Base-by-base conservation (phyloP, 1,284 basidiomycete genomes). In the Crucibulum cyathiforme region DNA sequence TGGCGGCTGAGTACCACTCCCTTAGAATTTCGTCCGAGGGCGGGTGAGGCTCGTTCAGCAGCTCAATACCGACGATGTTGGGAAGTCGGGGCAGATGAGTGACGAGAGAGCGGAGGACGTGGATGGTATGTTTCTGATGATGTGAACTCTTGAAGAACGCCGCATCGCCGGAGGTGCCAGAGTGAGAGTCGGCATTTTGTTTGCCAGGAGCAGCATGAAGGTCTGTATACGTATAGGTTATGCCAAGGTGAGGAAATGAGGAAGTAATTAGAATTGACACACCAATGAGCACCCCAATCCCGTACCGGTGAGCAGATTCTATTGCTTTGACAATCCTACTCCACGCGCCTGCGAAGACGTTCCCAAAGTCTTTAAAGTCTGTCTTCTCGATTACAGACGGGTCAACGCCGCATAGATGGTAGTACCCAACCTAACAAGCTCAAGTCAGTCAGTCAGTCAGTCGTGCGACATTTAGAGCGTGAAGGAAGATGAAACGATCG, bases 231-330 rank as follows among this genome's bases (percentile, higher is more conserved):
- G n/a, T 58, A 45, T 38, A 8, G 10, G n/a, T n/a, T n/a, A n/a
- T n/a, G n/a, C n/a, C 37, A 31, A 36, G 5, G 24, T 41, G 49
- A 50, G 36, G 41, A 41, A 34, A 45, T n/a, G 47, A 5, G 17
- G 39, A 43, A 43, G 39, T 12, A 17, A 17, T 17, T n/a, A 17
- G 49, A 45, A 52, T 47, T 38, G 45, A 62, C 78, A 17, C 59
- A 90, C 90, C 94, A 57, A 96, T 79, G 8, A 96, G 80, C 7
- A 96, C 91, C 8, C 94, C 94, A n/a, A 96, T 82, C 10, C 87
- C 87, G 68, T 86, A 80, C 4, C 69, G 68, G 36, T 81, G 77
- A 0, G 94, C 94, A 8, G 76, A 85, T 54, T 85, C 77, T 45
- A 96, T 87, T 0, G 90, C 91, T 6, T 75, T 73, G n/a, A 83